Evolutionary conservation across 345 rosid species (phyloP).

Genomic region (Rubroshorea leprosula): DNA sequence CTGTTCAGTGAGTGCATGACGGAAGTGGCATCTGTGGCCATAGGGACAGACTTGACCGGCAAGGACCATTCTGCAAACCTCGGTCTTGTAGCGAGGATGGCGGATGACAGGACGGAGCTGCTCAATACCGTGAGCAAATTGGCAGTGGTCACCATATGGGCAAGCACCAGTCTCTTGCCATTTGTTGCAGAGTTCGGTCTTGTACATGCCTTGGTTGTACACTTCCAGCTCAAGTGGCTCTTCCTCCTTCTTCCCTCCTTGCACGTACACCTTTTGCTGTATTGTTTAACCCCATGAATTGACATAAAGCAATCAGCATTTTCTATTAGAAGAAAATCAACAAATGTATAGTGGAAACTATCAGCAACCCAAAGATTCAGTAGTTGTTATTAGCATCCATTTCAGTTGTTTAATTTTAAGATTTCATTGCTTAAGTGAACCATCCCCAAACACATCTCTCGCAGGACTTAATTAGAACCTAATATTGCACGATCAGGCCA

Average conservation of each 20-base stretch:
- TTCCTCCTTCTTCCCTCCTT: constrained; percentile 27
- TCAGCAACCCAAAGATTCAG: too few species aligned
- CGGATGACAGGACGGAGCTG: constrained; percentile 91
- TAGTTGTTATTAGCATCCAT: neutral
- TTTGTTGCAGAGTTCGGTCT: constrained; percentile 95
- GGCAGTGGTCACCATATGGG: constrained; percentile 68
- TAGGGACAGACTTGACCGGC: constrained; percentile 72
- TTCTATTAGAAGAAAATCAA: too few species aligned
- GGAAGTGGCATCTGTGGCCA: constrained; percentile 95
- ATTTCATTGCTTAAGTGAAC: too few species aligned
- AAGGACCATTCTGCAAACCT: constrained; percentile 77
- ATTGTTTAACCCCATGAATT: neutral
- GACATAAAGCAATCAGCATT: neutral
- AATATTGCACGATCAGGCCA: too few species aligned
- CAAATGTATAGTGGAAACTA: too few species aligned
- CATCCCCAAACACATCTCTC: too few species aligned
- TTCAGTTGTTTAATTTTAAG: neutral
- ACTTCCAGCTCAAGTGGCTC: constrained; percentile 61
- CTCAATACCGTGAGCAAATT: constrained; percentile 80
- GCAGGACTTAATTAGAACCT: too few species aligned
- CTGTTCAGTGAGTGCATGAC: constrained; percentile 79
- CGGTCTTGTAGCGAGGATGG: constrained; percentile 92
- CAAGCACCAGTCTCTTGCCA: constrained; percentile 92
- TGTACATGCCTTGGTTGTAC: constrained; percentile 78
- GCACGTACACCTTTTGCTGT: constrained; percentile 31